phyloP scores from a whole-genome alignment of 305 asterid genomes.

The Solanum chacoense region DNA sequence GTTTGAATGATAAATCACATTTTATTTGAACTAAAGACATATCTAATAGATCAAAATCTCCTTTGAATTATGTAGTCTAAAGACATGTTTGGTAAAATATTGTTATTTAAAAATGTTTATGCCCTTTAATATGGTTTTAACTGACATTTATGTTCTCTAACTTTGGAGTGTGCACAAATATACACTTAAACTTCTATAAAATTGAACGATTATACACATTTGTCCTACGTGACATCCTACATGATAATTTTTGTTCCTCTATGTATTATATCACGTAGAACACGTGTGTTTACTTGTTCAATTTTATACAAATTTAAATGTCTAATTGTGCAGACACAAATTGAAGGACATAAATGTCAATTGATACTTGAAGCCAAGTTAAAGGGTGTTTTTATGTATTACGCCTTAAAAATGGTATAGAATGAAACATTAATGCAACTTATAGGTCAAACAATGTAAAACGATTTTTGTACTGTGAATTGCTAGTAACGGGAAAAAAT shows the following conservation, averaged over 20 bases:
- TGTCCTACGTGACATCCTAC: neutral
- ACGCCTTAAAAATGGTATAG: neutral
- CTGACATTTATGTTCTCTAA: no score
- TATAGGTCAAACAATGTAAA: neutral
- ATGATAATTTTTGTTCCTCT: no score
- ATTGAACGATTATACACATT: neutral
- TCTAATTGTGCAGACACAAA: no score
- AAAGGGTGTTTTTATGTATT: no score
- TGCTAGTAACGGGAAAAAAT: neutral
- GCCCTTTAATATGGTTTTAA: neutral
- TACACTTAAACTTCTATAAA: no score
- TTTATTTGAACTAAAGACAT: neutral
- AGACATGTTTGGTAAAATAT: neutral
- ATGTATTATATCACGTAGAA: neutral
- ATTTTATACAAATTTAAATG: no score
- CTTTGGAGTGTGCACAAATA: neutral
- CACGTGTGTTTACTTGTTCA: neutral
- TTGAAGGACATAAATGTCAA: neutral
- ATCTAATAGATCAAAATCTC: neutral
- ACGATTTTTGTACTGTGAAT: neutral
- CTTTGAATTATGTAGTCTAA: neutral
- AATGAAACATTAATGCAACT: neutral
- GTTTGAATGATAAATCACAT: neutral
- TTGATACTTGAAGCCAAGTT: neutral
- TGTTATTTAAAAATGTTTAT: neutral